A percentile compares a stretch with the other conserved stretches of the same genome.
These are phyloP conservation scores for Alternaria alternata DNA, from an alignment of 2,329 filamentous ascomycete genomes.

Conservation along the genomic window DNA sequence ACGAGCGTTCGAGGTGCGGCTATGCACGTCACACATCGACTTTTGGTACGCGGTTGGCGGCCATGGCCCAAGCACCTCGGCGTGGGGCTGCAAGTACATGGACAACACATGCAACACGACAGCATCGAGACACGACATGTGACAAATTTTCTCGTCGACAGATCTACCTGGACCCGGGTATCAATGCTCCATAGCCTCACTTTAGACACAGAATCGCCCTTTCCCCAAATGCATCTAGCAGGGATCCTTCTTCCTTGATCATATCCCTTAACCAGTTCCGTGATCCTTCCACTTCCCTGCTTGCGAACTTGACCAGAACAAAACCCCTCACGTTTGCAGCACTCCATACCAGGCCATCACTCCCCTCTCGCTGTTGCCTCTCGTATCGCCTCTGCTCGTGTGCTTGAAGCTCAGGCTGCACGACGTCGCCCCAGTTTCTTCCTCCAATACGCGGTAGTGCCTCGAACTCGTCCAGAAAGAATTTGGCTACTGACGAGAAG, in stretches of 20 bases:
- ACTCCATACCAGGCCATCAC: conserved; percentile 48
- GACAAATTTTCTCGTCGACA: not conserved
- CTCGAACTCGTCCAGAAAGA: conserved; percentile 82
- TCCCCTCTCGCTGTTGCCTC: conserved; percentile 66
- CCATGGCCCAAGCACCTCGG: conserved; percentile 16
- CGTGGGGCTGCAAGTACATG: conserved; percentile 13
- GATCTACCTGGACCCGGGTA: not conserved
- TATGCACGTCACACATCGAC: conserved; percentile 28
- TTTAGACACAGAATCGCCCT: conserved; percentile 75
- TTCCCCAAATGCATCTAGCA: conserved; percentile 77
- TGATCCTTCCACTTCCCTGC: conserved; percentile 80
- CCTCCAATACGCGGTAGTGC: conserved; percentile 82
- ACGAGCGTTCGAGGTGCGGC: conserved; percentile 14
- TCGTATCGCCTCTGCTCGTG: conserved; percentile 60
- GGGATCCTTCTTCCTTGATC: conserved; percentile 76
- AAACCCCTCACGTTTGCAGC: conserved; percentile 64
- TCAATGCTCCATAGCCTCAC: conserved; percentile 13
- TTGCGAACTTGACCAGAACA: conserved; percentile 90
- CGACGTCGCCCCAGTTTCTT: conserved; percentile 70
- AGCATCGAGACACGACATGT: not conserved
- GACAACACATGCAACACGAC: conserved; percentile 12
- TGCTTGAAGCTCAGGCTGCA: conserved; percentile 46
- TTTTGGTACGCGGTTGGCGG: conserved; percentile 16
- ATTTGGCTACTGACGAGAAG: conserved; percentile 71
- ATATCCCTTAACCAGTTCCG: conserved; percentile 81